Evolutionary conservation across 2,329 filamentous ascomycete genomes (phyloP), one percentile per base, ranked within the genome.

Genomic region (Fusarium chuoi): DNA sequence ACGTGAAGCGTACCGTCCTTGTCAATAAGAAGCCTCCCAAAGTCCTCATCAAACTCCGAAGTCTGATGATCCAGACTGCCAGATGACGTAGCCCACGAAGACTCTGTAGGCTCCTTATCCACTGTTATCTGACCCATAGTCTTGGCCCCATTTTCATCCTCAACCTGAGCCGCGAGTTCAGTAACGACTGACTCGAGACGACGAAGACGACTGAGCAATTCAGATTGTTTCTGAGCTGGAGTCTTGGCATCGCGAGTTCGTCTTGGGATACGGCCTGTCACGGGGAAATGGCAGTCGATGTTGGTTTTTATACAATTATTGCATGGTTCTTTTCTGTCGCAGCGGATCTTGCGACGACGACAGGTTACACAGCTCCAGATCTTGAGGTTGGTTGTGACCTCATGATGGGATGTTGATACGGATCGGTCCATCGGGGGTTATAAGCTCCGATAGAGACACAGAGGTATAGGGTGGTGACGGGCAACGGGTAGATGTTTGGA

Each of bases 281-380:
- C 79, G 1, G 80, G 80, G 18, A 77, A 81, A 39, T 80, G 74
- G 26, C 80, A 81, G 20, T 81, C 79, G 4, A 81, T 75, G 4
- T 68, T 74, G 36, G 39, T 74, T 14, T 71, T 74, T 24, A 62
- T 49, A 38, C 80, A 82, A 38, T 79, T 78, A 13, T 63, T 74
- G 17, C 80, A 82, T 17, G 80, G 80, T 1, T 79, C 75, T 41
- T 72, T 68, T 62, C 80, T 75, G 24, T 81, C 80, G 46, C 80
- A 81, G 7, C 74, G 76, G 15, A 80, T 59, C 39, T 81, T 81
- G 60, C 79, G 79, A 2, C 78, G 78, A 20, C 80, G 77, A 48
- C 80, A 81, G 28, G 75, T 76, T 33, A 81, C 71, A 49, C 80
- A 81, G 68, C 78, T 81, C 80, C 80, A 81, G 62, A 78, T 77